These are phyloP conservation scores for Paecilomyces niveus DNA, from an alignment of 2,329 filamentous ascomycete genomes.

Conservation along the genomic window DNA sequence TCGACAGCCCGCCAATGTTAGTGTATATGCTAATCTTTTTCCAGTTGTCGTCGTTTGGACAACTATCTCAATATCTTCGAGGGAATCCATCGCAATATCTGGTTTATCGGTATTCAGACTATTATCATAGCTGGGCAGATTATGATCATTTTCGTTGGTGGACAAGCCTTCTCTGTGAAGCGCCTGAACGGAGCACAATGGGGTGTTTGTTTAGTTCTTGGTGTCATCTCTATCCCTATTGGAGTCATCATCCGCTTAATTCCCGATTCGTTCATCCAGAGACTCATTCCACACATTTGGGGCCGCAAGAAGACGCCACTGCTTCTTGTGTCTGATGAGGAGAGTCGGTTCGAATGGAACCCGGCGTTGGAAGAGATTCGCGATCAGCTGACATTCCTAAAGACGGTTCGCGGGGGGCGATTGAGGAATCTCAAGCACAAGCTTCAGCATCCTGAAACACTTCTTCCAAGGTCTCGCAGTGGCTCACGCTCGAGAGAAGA, in stretches of 20 bases:
- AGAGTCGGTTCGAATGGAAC: conserved; percentile 49
- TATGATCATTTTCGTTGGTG: conserved; percentile 65
- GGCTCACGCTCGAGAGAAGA: conserved; percentile 33
- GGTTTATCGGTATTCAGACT: conserved; percentile 54
- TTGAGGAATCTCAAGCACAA: conserved; percentile 55
- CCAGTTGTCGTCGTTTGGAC: conserved; percentile 34
- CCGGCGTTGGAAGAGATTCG: conserved; percentile 56
- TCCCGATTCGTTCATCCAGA: conserved; percentile 48
- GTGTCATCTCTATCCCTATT: conserved; percentile 61
- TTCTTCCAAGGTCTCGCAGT: conserved; percentile 38
- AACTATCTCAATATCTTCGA: conserved; percentile 40
- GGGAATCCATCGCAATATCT: conserved; percentile 35
- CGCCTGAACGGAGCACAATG: conserved; percentile 59
- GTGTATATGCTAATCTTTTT: neutral
- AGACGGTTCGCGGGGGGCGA: conserved; percentile 56
- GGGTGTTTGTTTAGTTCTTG: conserved; percentile 63
- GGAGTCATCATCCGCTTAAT: conserved; percentile 54
- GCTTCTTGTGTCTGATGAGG: conserved; percentile 39
- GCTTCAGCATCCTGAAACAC: conserved; percentile 49
- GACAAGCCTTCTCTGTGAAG: conserved; percentile 57
- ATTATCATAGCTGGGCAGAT: conserved; percentile 64
- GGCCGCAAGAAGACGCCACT: conserved; percentile 32
- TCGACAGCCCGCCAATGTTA: neutral
- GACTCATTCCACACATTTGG: conserved; percentile 34
- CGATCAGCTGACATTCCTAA: conserved; percentile 58